Percentiles rank a stretch among this genome's conserved stretches.
These are phyloP conservation scores for Lactuca saligna DNA, from an alignment of 129 eudicot genomes.

Conservation along the genomic window DNA sequence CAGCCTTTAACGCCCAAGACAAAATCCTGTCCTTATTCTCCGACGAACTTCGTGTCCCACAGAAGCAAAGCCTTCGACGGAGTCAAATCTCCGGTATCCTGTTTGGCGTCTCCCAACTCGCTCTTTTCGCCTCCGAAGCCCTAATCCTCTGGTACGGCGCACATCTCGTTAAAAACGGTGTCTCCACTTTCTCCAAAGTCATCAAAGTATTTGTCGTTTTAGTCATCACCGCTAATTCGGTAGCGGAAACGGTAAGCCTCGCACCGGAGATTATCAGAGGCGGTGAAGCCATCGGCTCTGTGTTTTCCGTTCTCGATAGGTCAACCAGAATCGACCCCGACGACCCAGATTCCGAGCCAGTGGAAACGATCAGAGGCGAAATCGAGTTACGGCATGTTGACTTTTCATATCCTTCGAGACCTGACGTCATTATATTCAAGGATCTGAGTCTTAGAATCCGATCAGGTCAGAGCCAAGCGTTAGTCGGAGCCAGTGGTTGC, in stretches of 20 bases:
- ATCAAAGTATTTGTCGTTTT: slow-evolving; percentile 87
- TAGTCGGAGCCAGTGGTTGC: slow-evolving; percentile 94
- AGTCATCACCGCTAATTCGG: slow-evolving; percentile 89
- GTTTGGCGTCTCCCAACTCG: slow-evolving; percentile 91
- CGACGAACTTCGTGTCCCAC: slow-evolving; percentile 72
- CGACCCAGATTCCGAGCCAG: slow-evolving; percentile 69
- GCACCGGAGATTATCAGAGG: slow-evolving; percentile 95
- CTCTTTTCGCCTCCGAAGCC: slow-evolving; percentile 88
- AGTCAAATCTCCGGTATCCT: slow-evolving; percentile 75
- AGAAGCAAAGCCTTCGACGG: slow-evolving; percentile 65
- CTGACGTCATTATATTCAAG: slow-evolving; percentile 74
- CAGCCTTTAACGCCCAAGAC: slow-evolving; percentile 94
- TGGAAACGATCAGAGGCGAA: slow-evolving; percentile 79
- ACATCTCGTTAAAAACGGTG: slow-evolving; percentile 70
- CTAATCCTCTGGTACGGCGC: slow-evolving; percentile 95
- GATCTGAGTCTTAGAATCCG: slow-evolving; percentile 84
- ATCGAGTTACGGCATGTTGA: slow-evolving; percentile 91
- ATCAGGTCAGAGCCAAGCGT: slow-evolving; percentile 95
- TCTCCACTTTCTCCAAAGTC: slow-evolving; percentile 86
- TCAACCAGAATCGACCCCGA: slow-evolving; percentile 82
- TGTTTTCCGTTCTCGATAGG: slow-evolving; percentile 78
- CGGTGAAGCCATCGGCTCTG: slow-evolving; percentile 96
- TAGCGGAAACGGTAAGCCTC: slow-evolving; percentile 91
- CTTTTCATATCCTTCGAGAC: slow-evolving; percentile 88
- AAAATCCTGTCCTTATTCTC: slow-evolving; percentile 70